Evolutionary conservation across 192 early-diverging fungal genomes (phyloP).

Genomic region (Glomus cerebriforme): DNA sequence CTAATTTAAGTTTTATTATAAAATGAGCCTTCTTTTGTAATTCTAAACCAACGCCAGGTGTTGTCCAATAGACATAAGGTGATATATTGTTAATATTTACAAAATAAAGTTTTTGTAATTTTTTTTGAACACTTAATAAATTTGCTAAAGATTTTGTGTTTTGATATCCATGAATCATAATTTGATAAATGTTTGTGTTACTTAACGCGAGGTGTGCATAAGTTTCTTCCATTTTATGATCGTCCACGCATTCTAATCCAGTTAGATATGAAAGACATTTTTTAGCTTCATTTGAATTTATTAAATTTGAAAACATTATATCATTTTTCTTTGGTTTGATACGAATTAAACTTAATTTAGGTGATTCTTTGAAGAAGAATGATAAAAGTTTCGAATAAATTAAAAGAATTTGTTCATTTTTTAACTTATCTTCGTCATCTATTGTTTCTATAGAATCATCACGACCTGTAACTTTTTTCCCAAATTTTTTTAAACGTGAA

Average conservation of each 20-base stretch:
- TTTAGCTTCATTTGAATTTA: neutral
- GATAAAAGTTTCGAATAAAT: neutral
- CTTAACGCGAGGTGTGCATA: neutral
- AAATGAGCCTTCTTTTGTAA: neutral
- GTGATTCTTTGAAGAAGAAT: neutral
- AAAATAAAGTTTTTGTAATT: neutral
- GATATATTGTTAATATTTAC: neutral
- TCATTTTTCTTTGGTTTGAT: neutral
- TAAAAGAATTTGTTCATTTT: neutral
- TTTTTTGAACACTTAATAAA: neutral
- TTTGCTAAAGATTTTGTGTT: neutral
- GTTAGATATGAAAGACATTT: neutral
- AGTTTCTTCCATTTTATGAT: neutral
- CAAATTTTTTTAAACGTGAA: neutral
- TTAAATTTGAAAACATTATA: neutral
- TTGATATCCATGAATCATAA: neutral
- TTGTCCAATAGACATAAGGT: neutral
- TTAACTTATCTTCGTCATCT: neutral
- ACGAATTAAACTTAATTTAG: neutral
- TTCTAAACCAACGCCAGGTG: neutral
- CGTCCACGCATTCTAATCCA: neutral
- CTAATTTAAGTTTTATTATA: neutral
- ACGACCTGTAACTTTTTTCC: neutral
- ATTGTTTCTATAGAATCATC: neutral
- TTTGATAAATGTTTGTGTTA: neutral